A percentile compares a stretch with the other conserved stretches of the same genome.
These are phyloP conservation scores for Trichoderma semiorbis DNA, from an alignment of 2,329 filamentous ascomycete genomes.

Conservation along the genomic window DNA sequence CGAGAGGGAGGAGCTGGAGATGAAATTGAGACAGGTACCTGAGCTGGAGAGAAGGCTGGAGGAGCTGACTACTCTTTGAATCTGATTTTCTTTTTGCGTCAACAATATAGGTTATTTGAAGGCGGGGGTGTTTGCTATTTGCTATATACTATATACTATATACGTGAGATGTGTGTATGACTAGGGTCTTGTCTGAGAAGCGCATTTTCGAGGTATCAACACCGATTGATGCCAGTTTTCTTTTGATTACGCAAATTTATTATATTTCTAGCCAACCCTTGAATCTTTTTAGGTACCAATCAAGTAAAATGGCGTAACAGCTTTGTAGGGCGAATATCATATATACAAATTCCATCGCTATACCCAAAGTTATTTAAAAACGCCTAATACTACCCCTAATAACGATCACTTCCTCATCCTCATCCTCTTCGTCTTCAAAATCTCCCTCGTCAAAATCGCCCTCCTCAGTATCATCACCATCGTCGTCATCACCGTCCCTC, in stretches of 20 bases:
- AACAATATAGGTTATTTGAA: neutral
- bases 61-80: conserved; percentile 59
- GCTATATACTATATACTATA: neutral
- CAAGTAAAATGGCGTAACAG: neutral
- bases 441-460: neutral
- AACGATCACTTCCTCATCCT: neutral
- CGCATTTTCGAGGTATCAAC: neutral
- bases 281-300: neutral
- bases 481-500: neutral
- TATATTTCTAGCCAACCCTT: neutral
- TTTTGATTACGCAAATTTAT: neutral
- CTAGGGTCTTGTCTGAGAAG: neutral
- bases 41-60: conserved; percentile 82
- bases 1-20: conserved; percentile 90
- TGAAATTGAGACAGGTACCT: conserved; percentile 78
- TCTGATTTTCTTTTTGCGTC: neutral
- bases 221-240: neutral
- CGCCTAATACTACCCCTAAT: neutral
- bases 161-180: conserved; percentile 3
- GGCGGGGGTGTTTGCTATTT: neutral
- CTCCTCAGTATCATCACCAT: neutral
- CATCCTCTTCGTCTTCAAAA: neutral
- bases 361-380: neutral
- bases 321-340: neutral
- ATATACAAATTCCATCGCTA: neutral